A percentile compares a stretch with the other conserved stretches of the same genome.
Evolutionary conservation across 108 stramenopile genomes (phyloP).

Genomic region (Pseudonitzschia pungens): DNA sequence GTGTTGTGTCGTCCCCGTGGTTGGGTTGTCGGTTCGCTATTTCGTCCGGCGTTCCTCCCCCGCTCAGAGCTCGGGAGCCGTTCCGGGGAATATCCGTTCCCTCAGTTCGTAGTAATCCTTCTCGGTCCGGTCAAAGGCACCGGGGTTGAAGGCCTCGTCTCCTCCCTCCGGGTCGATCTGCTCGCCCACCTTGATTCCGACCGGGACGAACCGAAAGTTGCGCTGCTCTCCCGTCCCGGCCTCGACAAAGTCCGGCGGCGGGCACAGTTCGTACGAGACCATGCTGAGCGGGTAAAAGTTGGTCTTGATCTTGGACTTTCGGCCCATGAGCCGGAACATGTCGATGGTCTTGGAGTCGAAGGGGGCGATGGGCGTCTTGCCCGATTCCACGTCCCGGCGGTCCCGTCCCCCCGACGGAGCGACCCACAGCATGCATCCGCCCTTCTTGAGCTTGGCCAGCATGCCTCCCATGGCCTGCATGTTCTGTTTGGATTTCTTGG

Average conservation of each 20-base stretch:
- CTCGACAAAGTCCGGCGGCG: slow-evolving; percentile 90
- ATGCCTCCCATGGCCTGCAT: slow-evolving; percentile 85
- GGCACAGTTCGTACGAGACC: slow-evolving; percentile 93
- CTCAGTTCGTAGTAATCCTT: slow-evolving; percentile 59
- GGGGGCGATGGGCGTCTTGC: slow-evolving; percentile 86
- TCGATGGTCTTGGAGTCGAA: slow-evolving; percentile 94
- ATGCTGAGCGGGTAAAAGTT: slow-evolving; percentile 96
- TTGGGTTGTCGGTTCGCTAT: too few species aligned
- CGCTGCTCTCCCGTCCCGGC: slow-evolving; percentile 80
- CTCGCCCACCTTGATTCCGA: slow-evolving; percentile 68
- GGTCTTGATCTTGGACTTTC: slow-evolving; percentile 80
- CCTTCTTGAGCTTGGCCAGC: slow-evolving; percentile 77
- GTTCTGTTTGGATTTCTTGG: slow-evolving; percentile 85
- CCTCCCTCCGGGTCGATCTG: slow-evolving; percentile 69
- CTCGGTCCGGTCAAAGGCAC: slow-evolving; percentile 46
- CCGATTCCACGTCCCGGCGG: slow-evolving; percentile 72
- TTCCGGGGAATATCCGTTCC: slow-evolving; percentile 41
- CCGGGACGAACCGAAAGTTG: slow-evolving; percentile 84
- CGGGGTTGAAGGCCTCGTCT: slow-evolving; percentile 76
- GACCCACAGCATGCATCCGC: slow-evolving; percentile 92
- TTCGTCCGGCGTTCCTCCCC: too few species aligned
- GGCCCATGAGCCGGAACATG: slow-evolving; percentile 94
- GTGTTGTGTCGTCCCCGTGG: too few species aligned
- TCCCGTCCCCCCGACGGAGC: slow-evolving; percentile 96
- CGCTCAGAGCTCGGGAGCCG: slow-evolving; percentile 23